phyloP scores from a whole-genome alignment of 2,329 filamentous ascomycete genomes.

The Colletotrichum truncatum region DNA sequence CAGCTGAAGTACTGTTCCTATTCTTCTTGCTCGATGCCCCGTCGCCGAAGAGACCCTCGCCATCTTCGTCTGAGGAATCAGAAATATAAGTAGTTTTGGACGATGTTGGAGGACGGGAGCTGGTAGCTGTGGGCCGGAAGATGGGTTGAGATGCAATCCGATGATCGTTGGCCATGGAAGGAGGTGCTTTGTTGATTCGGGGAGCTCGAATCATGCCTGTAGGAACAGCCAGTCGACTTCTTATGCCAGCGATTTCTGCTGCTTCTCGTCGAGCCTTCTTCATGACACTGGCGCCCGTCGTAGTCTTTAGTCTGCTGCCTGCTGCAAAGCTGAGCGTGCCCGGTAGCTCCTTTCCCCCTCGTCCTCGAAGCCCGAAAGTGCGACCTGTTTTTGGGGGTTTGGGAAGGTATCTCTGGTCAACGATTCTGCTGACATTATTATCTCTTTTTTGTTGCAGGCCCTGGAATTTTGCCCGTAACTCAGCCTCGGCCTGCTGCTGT shows the following conservation, averaged over 20 bases:
- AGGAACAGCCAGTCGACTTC: conserved; percentile 24
- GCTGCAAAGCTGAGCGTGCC: conserved; percentile 53
- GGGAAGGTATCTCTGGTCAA: conserved; percentile 58
- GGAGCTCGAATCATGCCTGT: conserved; percentile 47
- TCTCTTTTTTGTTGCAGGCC: conserved; percentile 67
- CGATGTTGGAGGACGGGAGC: conserved; percentile 6
- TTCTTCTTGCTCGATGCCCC: conserved; percentile 9
- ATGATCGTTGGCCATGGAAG: conserved; percentile 63
- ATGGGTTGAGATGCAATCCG: conserved; percentile 52
- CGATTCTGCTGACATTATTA: conserved; percentile 65
- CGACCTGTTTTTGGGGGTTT: conserved; percentile 46
- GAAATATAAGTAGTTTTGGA: conserved; percentile 47
- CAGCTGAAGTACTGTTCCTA: neutral
- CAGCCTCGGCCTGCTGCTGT: conserved; percentile 66
- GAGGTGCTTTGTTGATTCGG: conserved; percentile 50
- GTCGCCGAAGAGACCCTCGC: conserved; percentile 17
- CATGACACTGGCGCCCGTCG: conserved; percentile 62
- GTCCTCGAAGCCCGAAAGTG: conserved; percentile 31
- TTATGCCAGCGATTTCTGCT: conserved; percentile 57
- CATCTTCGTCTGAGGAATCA: conserved; percentile 41
- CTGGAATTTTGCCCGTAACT: conserved; percentile 65
- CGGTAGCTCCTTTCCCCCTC: conserved; percentile 38
- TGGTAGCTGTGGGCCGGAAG: conserved; percentile 36
- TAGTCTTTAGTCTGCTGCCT: conserved; percentile 62
- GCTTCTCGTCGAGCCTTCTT: conserved; percentile 66